Conservation (phyloP, 805 yeast genomes). For the Kluyveromyces nonfermentans region DNA sequence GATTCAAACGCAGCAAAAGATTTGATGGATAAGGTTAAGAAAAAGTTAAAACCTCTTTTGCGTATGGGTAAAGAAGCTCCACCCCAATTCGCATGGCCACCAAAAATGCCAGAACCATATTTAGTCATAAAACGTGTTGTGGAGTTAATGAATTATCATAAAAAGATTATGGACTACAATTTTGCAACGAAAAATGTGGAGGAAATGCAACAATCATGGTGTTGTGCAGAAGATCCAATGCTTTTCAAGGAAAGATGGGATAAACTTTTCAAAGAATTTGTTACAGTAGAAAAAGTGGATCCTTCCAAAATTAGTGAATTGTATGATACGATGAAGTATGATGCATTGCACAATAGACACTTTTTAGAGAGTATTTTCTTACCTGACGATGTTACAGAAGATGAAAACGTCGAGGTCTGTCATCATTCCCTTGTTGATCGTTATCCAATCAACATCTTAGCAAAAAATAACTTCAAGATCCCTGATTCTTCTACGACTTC, state of each 20-base stretch:
- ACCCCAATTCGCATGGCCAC: conserved; percentile 97
- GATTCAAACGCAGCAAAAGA: conserved; percentile 98
- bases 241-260: conserved; percentile 96
- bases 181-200: conserved; percentile 58
- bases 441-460: conserved; percentile 65
- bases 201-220: conserved; percentile 74
- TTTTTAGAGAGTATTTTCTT: conserved; percentile 77
- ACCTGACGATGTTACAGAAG: conserved; percentile 41
- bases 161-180: conserved; percentile 72
- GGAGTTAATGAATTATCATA: conserved; percentile 89
- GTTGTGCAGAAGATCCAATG: conserved; percentile 91
- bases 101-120: conserved; percentile 95
- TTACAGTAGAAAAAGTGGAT: conserved; percentile 88
- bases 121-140: conserved; percentile 89
- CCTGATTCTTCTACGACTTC: conserved; percentile 27
- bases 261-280: conserved; percentile 85
- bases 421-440: conserved; percentile 48
- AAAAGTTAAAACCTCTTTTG: conserved; percentile 85
- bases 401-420: conserved; percentile 20
- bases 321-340: conserved; percentile 97
- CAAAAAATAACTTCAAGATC: conserved; percentile 66
- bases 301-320: conserved; percentile 95
- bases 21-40: conserved; percentile 94
- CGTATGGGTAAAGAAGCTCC: conserved; percentile 97
- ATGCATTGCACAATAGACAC: conserved; percentile 89